Conservation (phyloP, 139 green algal species). For the Gonium pectorale region DNA sequence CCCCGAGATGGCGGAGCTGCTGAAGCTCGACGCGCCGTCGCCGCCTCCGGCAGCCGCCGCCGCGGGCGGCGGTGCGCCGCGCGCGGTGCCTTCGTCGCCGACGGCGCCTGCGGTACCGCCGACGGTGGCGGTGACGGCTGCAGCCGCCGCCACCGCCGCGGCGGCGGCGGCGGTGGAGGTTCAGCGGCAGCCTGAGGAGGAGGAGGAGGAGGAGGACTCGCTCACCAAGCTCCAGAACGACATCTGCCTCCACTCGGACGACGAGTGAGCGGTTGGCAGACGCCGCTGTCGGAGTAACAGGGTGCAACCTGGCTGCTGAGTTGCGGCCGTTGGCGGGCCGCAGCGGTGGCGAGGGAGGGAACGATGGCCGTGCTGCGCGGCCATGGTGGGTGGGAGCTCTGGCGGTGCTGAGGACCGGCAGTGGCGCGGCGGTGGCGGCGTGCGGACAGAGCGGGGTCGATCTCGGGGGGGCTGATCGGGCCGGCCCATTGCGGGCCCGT, state of each 20-base stretch:
- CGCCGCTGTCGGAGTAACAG: too few species aligned
- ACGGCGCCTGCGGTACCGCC: neutral
- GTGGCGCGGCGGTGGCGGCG: too few species aligned
- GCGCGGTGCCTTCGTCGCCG: neutral
- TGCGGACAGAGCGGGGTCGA: too few species aligned
- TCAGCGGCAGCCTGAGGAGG: neutral
- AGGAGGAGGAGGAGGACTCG: slow-evolving; percentile 4
- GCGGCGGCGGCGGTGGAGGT: neutral
- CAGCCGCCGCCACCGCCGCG: neutral
- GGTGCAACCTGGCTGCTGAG: too few species aligned
- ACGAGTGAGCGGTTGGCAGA: slow-evolving; percentile 8
- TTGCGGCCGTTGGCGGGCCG: too few species aligned
- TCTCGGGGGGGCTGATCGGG: too few species aligned
- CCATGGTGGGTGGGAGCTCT: too few species aligned
- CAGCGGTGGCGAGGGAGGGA: too few species aligned
- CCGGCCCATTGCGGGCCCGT: too few species aligned
- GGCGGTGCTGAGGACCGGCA: too few species aligned
- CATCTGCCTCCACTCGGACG: slow-evolving; percentile 34
- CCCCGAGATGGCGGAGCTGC: slow-evolving; percentile 45
- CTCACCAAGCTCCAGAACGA: slow-evolving; percentile 21
- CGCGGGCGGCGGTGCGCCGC: neutral
- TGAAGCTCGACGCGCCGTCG: neutral
- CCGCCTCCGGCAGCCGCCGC: neutral
- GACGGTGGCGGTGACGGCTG: neutral
- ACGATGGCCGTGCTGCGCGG: too few species aligned